A percentile compares a stretch with the other conserved stretches of the same genome.
Evolutionary conservation across 805 yeast genomes (phyloP).

Genomic region (Ogataea philodendri): DNA sequence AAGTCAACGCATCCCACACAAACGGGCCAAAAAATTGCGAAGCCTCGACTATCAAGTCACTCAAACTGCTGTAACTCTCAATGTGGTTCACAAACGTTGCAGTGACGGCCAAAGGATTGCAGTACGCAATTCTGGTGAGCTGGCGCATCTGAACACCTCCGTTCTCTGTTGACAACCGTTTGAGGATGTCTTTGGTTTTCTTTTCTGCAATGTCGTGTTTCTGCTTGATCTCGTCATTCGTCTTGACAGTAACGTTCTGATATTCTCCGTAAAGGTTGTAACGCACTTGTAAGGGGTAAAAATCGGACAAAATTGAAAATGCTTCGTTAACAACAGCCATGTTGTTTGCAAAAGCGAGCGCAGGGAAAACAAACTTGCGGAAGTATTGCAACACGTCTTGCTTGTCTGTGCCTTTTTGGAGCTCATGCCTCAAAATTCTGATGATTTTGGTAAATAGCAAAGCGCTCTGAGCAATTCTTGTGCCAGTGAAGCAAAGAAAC

Average conservation of each 20-base stretch:
- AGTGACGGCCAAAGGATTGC: conserved; percentile 79
- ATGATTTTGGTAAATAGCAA: conserved; percentile 55
- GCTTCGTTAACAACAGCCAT: conserved; percentile 61
- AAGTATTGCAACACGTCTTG: conserved; percentile 57
- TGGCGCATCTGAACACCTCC: conserved; percentile 68
- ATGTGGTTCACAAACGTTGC: conserved; percentile 71
- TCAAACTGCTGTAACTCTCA: conserved; percentile 88
- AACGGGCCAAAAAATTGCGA: conserved; percentile 71
- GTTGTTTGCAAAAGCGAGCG: conserved; percentile 52
- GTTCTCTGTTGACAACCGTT: conserved; percentile 79
- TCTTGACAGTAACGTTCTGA: conserved; percentile 54
- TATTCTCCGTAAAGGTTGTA: conserved; percentile 82
- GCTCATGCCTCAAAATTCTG: conserved; percentile 50
- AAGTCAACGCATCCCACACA: conserved; percentile 84
- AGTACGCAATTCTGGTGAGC: conserved; percentile 65
- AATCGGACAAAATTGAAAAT: conserved; percentile 45
- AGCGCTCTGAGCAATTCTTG: conserved; percentile 48
- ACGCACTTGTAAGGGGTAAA: conserved; percentile 60
- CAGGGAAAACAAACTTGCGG: conserved; percentile 66
- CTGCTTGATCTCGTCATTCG: conserved; percentile 51
- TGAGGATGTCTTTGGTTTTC: conserved; percentile 72
- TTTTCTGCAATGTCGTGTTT: conserved; percentile 69
- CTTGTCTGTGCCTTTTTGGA: conserved; percentile 27
- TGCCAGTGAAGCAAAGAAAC: conserved; percentile 53
- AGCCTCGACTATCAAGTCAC: conserved; percentile 71